Evolutionary conservation across 164 flowering plant species (phyloP).

Genomic region (Akebia trifoliata): DNA sequence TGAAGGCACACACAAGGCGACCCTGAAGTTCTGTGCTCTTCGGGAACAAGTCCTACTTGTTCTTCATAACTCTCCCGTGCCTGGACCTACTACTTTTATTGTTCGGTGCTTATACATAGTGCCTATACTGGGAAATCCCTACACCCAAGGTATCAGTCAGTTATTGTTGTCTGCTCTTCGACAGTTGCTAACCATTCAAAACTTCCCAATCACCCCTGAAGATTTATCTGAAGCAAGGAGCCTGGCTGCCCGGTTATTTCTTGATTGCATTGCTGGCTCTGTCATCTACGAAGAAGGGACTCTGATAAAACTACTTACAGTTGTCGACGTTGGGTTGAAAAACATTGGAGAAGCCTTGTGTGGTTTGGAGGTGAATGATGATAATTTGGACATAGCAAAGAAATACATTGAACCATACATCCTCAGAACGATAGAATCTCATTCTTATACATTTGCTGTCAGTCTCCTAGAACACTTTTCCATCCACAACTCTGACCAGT

Average conservation of each 20-base stretch:
- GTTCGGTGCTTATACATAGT: no score
- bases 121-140: no score
- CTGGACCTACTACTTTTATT: no score
- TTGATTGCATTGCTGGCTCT: constrained; percentile 39
- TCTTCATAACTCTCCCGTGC: no score
- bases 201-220: no score
- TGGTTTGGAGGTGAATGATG: constrained; percentile 25
- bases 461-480: constrained; percentile 64
- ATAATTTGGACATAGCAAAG: constrained; percentile 34
- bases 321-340: constrained; percentile 46
- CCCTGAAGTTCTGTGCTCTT: no score
- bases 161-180: no score
- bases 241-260: constrained; percentile 58
- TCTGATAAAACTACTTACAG: constrained; percentile 58
- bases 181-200: no score
- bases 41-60: no score
- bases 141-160: no score
- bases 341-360: constrained; percentile 45
- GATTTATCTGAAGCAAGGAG: constrained; percentile 42
- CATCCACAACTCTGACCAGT: constrained; percentile 51
- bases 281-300: constrained; percentile 52
- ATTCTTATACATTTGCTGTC: constrained; percentile 68
- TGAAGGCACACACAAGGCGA: no score
- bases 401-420: constrained; percentile 51
- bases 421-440: constrained; percentile 43